Evolutionary conservation across 2,329 filamentous ascomycete genomes (phyloP), one percentile per base, ranked within the genome.

Genomic region (Dactylellina drechsleri): DNA sequence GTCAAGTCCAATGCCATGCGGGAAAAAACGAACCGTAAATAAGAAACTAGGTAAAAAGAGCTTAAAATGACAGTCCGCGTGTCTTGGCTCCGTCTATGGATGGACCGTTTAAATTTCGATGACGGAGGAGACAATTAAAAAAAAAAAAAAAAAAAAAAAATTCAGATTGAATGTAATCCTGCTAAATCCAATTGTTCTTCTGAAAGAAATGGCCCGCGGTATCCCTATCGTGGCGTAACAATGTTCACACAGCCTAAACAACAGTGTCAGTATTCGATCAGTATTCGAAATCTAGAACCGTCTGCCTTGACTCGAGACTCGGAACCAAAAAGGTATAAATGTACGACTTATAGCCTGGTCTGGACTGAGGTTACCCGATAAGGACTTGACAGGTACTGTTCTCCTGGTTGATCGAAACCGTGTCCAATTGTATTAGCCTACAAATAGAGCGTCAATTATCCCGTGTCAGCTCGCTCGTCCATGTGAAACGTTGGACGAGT

Each of bases 401-500:
- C 31, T 36, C 10, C 10, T 36, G 10, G 31, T 36, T 36, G 31
- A 36, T 36, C 20, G 47, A 52, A 60, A 45, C 50, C 26, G 23
- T 47, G 18, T 62, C 50, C 61, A 50, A 56, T 45, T 47, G 50
- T 36, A 47, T 56, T 61, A 13, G 23, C 43, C 56, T 26, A 26
- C 36, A 23, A 28, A 71, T 40, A 18, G 10, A 13, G 13, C 60
- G 23, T 59, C 54, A 36, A 66, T 43, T 59, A 50, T 40, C 31
- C 23, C 18, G 41, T 57, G 18, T 45, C 45, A 31, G 41, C 15
- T 47, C 43, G 43, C 43, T 47, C 16, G 15, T 16, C 43, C 43
- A 20, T 59, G 71, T 68, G 71, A 43, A 75, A 75, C 71, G 71
- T 75, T 45, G 40, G 26, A 60, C 71, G 20, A 43, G 43, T 10